Evolutionary conservation across 345 rosid species (phyloP).

Genomic region (Eucalyptus cloeziana): DNA sequence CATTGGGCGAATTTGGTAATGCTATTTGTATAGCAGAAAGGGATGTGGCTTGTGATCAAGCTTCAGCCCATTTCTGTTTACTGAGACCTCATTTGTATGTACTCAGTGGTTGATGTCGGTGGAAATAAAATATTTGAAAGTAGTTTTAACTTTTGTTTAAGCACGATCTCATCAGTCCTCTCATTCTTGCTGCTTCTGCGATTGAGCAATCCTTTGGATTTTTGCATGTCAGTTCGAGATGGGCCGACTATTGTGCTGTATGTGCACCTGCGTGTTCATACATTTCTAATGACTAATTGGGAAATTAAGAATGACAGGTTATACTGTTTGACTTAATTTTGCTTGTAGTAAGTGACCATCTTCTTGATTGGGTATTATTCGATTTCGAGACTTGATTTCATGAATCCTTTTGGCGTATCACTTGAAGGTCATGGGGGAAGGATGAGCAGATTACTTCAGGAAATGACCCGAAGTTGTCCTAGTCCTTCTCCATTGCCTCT

Average conservation of each 20-base stretch:
- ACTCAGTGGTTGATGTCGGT: neutral
- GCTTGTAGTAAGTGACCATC: neutral
- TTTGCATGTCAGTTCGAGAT: neutral
- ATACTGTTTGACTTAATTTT: neutral
- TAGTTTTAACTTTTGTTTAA: neutral
- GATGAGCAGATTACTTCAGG: neutral
- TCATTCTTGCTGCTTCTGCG: neutral
- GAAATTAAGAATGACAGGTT: neutral
- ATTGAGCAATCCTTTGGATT: neutral
- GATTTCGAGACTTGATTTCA: neutral
- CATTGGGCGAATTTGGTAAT: neutral
- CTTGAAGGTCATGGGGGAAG: neutral
- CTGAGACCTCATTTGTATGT: neutral
- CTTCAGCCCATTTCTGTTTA: neutral
- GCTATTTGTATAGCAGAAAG: neutral
- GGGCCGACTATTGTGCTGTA: neutral
- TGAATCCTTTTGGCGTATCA: neutral
- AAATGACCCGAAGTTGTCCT: neutral
- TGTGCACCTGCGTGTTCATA: neutral
- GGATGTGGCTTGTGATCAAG: neutral
- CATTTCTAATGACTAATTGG: neutral
- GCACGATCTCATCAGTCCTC: neutral
- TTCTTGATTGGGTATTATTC: neutral
- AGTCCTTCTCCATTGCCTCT: neutral
- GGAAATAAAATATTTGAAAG: neutral